phyloP scores from a whole-genome alignment of 768 basidiomycete species.

The Lactifluus pinguis region DNA sequence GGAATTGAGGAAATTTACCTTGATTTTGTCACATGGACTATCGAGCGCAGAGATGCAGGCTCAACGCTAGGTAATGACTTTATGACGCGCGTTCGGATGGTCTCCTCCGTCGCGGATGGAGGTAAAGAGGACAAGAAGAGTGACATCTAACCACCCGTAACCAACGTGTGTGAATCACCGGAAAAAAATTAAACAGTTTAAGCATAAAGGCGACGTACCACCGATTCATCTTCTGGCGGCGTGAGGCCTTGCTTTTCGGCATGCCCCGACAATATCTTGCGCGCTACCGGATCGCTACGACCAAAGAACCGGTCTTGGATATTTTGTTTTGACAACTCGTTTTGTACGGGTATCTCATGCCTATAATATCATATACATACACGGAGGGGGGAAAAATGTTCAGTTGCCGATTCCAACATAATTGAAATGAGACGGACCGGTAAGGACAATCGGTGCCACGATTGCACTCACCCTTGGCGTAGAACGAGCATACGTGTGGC shows the following conservation, averaged over 20 bases:
- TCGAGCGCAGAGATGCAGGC: slow-evolving; percentile 63
- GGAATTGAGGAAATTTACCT: slow-evolving; percentile 32
- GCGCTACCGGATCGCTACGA: slow-evolving; percentile 86
- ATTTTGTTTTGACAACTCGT: slow-evolving; percentile 83
- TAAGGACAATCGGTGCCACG: slow-evolving; percentile 92
- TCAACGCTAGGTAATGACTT: slow-evolving; percentile 56
- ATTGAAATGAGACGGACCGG: slow-evolving; percentile 33
- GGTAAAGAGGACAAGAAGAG: slow-evolving; percentile 79
- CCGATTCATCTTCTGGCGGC: slow-evolving; percentile 78
- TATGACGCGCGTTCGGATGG: slow-evolving; percentile 62
- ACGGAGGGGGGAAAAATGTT: background rate
- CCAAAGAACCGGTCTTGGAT: slow-evolving; percentile 94
- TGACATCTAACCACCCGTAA: slow-evolving; percentile 48
- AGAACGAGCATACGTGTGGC: slow-evolving; percentile 93
- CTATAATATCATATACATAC: slow-evolving; percentile 29
- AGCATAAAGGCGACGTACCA: slow-evolving; percentile 45
- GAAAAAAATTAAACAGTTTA: background rate
- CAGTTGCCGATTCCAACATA: background rate
- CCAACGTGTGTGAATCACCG: slow-evolving; percentile 14
- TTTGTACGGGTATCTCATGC: slow-evolving; percentile 82
- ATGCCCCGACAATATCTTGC: slow-evolving; percentile 74
- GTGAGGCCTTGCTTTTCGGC: slow-evolving; percentile 77
- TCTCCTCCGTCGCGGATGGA: slow-evolving; percentile 56
- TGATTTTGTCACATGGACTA: slow-evolving; percentile 80
- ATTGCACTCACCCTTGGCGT: slow-evolving; percentile 88